These are phyloP conservation scores for Phytopythium helicoides DNA, from an alignment of 352 stramenopile species.

Conservation along the genomic window DNA sequence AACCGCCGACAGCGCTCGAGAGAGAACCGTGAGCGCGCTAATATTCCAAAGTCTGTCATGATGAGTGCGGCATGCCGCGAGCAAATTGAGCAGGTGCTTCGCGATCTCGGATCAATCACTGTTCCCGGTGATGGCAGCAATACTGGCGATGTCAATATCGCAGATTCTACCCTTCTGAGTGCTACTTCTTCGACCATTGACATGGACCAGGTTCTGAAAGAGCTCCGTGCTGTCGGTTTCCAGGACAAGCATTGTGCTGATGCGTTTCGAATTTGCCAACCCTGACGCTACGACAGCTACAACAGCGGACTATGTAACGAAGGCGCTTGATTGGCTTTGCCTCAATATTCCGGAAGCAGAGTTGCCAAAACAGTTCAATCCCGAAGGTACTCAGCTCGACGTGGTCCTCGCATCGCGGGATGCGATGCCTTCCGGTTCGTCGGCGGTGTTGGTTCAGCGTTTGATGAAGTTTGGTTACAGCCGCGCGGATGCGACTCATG, in stretches of 20 bases:
- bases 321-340: slow-evolving; percentile 79
- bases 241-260: slow-evolving; percentile 39
- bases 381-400: slow-evolving; percentile 88
- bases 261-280: slow-evolving; percentile 28
- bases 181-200: background rate
- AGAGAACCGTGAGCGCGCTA: slow-evolving; percentile 92
- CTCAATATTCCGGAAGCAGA: slow-evolving; percentile 73
- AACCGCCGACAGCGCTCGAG: slow-evolving; percentile 81
- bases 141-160: slow-evolving; percentile 7
- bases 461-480: slow-evolving; percentile 83
- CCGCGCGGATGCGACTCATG: slow-evolving; percentile 38
- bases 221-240: slow-evolving; percentile 64
- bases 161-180: slow-evolving; percentile 6
- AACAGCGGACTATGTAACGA: slow-evolving; percentile 32
- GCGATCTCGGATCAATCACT: slow-evolving; percentile 30
- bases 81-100: slow-evolving; percentile 86
- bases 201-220: slow-evolving; percentile 8
- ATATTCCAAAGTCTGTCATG: slow-evolving; percentile 87
- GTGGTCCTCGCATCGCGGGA: slow-evolving; percentile 45
- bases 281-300: slow-evolving; percentile 18
- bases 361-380: slow-evolving; percentile 83
- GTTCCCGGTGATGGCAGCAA: slow-evolving; percentile 4
- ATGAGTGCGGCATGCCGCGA: slow-evolving; percentile 87
- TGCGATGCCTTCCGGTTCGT: slow-evolving; percentile 9
- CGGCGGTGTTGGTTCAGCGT: slow-evolving; percentile 52